Base-by-base conservation (phyloP, 2,329 filamentous ascomycete species). In the Rugonectria rugulosa region DNA sequence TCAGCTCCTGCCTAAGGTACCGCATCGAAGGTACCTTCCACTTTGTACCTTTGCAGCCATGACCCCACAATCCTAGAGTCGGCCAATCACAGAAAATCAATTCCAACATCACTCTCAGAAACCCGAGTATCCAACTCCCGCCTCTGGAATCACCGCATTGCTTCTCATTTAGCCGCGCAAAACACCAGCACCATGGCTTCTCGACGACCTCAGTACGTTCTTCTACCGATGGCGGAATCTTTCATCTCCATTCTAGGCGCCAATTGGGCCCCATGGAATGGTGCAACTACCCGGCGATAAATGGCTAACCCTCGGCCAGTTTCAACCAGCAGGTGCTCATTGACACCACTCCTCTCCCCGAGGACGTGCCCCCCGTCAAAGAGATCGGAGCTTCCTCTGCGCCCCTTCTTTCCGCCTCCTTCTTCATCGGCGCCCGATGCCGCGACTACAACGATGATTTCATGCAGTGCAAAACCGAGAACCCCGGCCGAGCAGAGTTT, bases 381-480 rank as follows among this genome's bases (percentile, higher is more conserved):
- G 95, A 99, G 80, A 86, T 99, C 66, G 95, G 95, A 71, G 86
- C 92, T 72, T 96, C 89, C 71, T 98, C 94, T 54, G 95, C 93
- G 32, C 95, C 95, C 51, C 85, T 99, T 38, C 82, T 96, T 57
- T 96, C 91, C 63, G 95, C 95, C 26, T 88, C 92, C 47, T 99
- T 91, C 84, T 99, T 98, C 77, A 99, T 99, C 73, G 95, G 95
- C 62, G 93, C 92, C 65, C 89, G 94, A 72, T 99, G 95, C 88
- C 89, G 86, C 75, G 82, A 90, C 60, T 99, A 93, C 84, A 98
- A 98, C 78, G 95, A 99, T 82, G 95, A 99, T 79, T 99, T 90
- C 80, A 99, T 99, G 94, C 91, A 96, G 81, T 99, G 95, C 89
- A 99, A 99, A 88, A 91, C 86, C 67, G 92, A 97, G 79, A 88